Evolutionary conservation across 2,329 filamentous ascomycete genomes (phyloP).

Genomic region (Epichloe amarillans): DNA sequence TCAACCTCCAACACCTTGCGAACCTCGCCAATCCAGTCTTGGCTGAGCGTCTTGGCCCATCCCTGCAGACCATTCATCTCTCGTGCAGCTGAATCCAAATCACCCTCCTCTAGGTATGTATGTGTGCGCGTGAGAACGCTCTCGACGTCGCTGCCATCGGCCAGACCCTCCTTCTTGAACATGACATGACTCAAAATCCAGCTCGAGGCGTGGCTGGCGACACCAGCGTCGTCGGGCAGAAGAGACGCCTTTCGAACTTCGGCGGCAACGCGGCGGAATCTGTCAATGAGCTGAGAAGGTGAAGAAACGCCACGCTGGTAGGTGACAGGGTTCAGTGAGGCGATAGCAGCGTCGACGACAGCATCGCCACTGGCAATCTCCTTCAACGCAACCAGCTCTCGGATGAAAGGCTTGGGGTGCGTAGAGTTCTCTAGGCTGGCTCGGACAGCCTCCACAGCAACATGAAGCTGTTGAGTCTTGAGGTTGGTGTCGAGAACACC

Average conservation of each 20-base stretch:
- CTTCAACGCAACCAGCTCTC: constrained; percentile 87
- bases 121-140: constrained; percentile 84
- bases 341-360: constrained; percentile 84
- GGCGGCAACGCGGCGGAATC: constrained; percentile 81
- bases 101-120: constrained; percentile 80
- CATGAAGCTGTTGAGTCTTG: constrained; percentile 88
- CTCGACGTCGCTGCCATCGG: constrained; percentile 80
- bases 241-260: constrained; percentile 93
- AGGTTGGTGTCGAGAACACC: constrained; percentile 81
- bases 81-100: constrained; percentile 78
- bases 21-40: constrained; percentile 86
- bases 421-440: constrained; percentile 61
- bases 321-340: constrained; percentile 85
- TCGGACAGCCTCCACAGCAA: constrained; percentile 86
- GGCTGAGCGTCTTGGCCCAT: constrained; percentile 90
- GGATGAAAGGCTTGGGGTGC: constrained; percentile 72
- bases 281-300: constrained; percentile 75
- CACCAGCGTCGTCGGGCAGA: constrained; percentile 83
- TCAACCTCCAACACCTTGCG: constrained; percentile 87
- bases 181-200: constrained; percentile 84
- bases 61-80: constrained; percentile 90
- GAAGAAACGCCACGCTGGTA: constrained; percentile 88
- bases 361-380: constrained; percentile 75
- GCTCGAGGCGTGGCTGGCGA: constrained; percentile 86
- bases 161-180: constrained; percentile 85